These are phyloP conservation scores for Babesia bovis DNA, from an alignment of 169 alveolate genomes.

Conservation along the genomic window DNA sequence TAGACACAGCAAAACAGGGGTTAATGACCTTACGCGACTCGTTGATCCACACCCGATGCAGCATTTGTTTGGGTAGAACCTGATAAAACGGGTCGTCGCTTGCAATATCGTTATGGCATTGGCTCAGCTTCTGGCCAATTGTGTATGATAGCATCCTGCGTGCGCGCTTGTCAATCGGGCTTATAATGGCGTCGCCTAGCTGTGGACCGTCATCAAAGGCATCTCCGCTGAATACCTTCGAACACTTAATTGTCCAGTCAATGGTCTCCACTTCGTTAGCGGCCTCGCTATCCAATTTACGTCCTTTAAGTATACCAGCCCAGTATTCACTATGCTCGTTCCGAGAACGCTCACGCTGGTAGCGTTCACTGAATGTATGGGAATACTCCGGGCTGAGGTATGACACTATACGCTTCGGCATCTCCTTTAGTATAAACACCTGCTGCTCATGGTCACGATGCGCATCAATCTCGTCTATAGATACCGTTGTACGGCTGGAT, in stretches of 20 bases:
- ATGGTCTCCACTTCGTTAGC: not conserved
- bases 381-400: slow-evolving; percentile 48
- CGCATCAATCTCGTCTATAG: not conserved
- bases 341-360: slow-evolving; percentile 32
- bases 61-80: slow-evolving; percentile 25
- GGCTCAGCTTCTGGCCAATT: slow-evolving; percentile 2
- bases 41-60: slow-evolving; percentile 51
- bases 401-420: slow-evolving; percentile 39
- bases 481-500: not conserved
- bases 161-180: slow-evolving; percentile 21
- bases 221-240: slow-evolving; percentile 39
- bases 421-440: slow-evolving; percentile 45
- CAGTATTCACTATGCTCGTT: slow-evolving; percentile 65
- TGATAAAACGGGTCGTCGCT: slow-evolving; percentile 10
- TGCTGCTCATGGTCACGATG: slow-evolving; percentile 42
- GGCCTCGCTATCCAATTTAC: slow-evolving; percentile 52
- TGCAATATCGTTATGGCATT: not conserved
- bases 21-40: slow-evolving; percentile 32
- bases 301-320: slow-evolving; percentile 66
- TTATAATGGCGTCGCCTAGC: slow-evolving; percentile 14
- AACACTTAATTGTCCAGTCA: slow-evolving; percentile 34
- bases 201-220: not conserved
- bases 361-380: slow-evolving; percentile 27
- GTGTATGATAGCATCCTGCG: slow-evolving; percentile 18
- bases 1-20: slow-evolving; percentile 51